Evolutionary conservation across 2,329 filamentous ascomycete genomes (phyloP), one percentile per base, ranked within the genome.

Genomic region (Diaporthe sp.): DNA sequence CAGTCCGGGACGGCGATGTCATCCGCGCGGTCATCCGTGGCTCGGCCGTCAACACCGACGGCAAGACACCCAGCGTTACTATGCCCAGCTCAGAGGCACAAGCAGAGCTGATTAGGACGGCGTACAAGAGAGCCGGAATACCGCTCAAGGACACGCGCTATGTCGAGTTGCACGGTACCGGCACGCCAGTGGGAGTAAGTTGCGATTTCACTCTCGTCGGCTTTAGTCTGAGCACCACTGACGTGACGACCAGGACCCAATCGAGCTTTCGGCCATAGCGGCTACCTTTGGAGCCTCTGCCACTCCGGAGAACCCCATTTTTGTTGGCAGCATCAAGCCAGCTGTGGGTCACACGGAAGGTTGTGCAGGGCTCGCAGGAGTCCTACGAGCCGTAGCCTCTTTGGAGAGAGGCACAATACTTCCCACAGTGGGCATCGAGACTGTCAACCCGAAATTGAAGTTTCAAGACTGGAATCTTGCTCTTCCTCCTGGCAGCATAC

Each of bases 301-400:
- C 15, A 77, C 79, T 0, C 44, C 67, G 8, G 73, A 78, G 3
- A 77, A 81, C 9, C 81, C 80, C 0, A 76, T 84, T 8, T 81
- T 81, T 72, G 81, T 84, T 9, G 84, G 84, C 8, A 82, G 82
- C 0, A 79, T 83, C 44, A 86, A 86, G 76, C 79, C 83, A 31
- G 85, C 84, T 70, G 79, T 85, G 49, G 89, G 89, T 7, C 89
- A 91, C 79, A 76, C 88, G 6, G 89, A 90, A 76, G 87, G 85
- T 2, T 87, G 87, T 0, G 87, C 86, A 3, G 82, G 89, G 19
- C 85, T 90, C 22, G 84, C 86, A 0, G 87, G 85, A 4, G 80
- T 90, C 37, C 88, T 90, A 76, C 90, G 90, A 80, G 85, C 87
- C 0, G 84, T 86, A 1, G 76, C 90, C 74, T 88, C 87, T 83